Evolutionary conservation across 2,329 filamentous ascomycete genomes (phyloP), one percentile per base, ranked within the genome.

Genomic region (Diaporthe ilicicola): DNA sequence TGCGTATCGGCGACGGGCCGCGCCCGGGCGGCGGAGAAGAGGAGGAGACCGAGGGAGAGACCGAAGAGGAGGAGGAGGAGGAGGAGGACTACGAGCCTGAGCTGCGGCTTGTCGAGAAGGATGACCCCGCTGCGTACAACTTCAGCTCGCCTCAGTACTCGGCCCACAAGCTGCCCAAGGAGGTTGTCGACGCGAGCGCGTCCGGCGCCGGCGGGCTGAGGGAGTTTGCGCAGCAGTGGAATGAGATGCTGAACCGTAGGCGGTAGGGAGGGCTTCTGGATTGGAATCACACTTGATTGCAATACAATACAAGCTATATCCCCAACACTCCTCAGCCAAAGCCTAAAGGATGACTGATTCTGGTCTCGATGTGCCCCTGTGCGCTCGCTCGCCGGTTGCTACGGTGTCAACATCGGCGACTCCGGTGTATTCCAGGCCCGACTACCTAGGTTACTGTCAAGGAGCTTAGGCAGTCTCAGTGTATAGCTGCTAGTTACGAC

Each of bases 151-250:
- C 94, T 1, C 93, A 95, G 77, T 98, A 97, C 81, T 97, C 94
- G 73, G 95, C 96, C 3, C 95, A 98, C 79, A 99, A 98, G 82
- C 83, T 99, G 76, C 96, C 96, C 0, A 94, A 92, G 80, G 96
- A 99, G 76, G 94, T 98, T 2, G 95, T 98, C 3, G 90, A 92
- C 75, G 91, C 90, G 24, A 88, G 89, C 74, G 77, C 88, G 74
- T 87, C 87, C 1, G 92, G 93, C 4, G 90, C 93, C 69, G 93
- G 92, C 3, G 92, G 92, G 0, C 87, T 98, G 83, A 87, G 91
- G 72, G 94, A 97, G 81, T 95, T 96, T 82, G 90, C 93, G 73
- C 87, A 87, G 74, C 88, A 91, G 78, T 95, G 93, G 93, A 90
- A 90, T 77, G 87, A 91, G 73, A 84, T 89, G 65, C 73, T 78